Evolutionary conservation across 352 stramenopile species (phyloP), one percentile per base, ranked within the genome.

Genomic region (Elongisporangium prolatum): DNA sequence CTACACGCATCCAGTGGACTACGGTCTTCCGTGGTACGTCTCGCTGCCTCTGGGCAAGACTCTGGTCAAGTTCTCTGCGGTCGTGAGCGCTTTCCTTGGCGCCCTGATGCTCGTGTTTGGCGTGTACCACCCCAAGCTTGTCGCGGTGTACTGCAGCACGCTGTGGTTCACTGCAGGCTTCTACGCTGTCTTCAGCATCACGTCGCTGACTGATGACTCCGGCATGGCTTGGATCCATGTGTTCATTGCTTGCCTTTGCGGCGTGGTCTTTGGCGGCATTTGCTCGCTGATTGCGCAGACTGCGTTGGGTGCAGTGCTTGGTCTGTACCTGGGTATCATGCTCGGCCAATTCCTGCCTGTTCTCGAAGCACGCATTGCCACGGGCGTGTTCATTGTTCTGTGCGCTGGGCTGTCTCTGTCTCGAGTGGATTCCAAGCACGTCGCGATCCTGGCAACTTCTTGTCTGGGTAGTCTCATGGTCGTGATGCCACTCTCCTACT

Each of bases 1-100:
- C 64, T 89, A 90, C 48, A 69, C 77, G 44, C 90, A 98, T 67
- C 86, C 86, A 2, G 86, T 92, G 9, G 65, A 85, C 21, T 96
- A 89, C 59, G 86, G 86, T 37, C 70, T 96, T 2, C 80, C 86
- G 14, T 96, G 85, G 84, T 96, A 96, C 40, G 71, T 80, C 14
- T 80, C 83, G 21, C 59, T 96, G 22, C 71, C 62, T 22, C 64
- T 92, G 2, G 79, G 88, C 21, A 48, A 61, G 3, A 68, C 37
- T 4, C 61, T 94, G 1, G 54, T 74, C 18, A 60, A 71, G 21
- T 50, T 85, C 16, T 86, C 92, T 21, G 80, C 83, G 17, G 58
- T 80, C 8, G 17, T 91, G 20, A 91, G 91, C 64, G 74, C 73
- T 10, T 48, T 81, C 20, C 44, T 80, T 24, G 77, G 79, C 7